phyloP scores from a whole-genome alignment of 495 filamentous ascomycete genomes.

The Hypomontagnella monticulosa region DNA sequence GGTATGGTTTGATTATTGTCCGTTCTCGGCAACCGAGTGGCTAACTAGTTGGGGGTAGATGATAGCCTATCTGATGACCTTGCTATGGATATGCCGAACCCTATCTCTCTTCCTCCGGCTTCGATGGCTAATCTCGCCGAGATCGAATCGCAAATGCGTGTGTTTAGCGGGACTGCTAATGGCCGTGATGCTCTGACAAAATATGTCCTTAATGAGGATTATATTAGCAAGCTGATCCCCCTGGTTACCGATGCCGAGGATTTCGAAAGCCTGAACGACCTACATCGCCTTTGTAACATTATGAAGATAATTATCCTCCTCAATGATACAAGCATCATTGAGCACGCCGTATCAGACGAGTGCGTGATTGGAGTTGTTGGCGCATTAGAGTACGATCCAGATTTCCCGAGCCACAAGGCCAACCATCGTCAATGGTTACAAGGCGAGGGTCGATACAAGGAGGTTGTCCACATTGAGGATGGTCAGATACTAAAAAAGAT shows the following conservation, averaged over 20 bases:
- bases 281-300: slow-evolving; percentile 94
- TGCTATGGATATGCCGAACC: slow-evolving; percentile 69
- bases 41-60: slow-evolving; percentile 62
- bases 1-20: slow-evolving; percentile 26
- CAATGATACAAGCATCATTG: slow-evolving; percentile 94
- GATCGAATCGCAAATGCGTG: slow-evolving; percentile 81
- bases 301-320: slow-evolving; percentile 96
- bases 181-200: slow-evolving; percentile 92
- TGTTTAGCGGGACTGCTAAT: slow-evolving; percentile 72
- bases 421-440: slow-evolving; percentile 95
- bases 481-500: slow-evolving; percentile 86
- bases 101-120: slow-evolving; percentile 79
- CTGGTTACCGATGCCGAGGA: slow-evolving; percentile 89
- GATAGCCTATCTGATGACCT: slow-evolving; percentile 91
- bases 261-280: slow-evolving; percentile 82
- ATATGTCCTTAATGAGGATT: slow-evolving; percentile 82
- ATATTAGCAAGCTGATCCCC: slow-evolving; percentile 87
- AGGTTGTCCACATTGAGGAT: slow-evolving; percentile 93
- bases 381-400: slow-evolving; percentile 96
- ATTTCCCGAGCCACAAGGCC: slow-evolving; percentile 98
- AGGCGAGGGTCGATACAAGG: slow-evolving; percentile 90
- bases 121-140: slow-evolving; percentile 83
- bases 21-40: background rate
- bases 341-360: slow-evolving; percentile 89
- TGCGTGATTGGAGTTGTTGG: slow-evolving; percentile 93